Base-by-base conservation (phyloP, 1,139 yeast genomes). In the Arxiozyma heterogenica region DNA sequence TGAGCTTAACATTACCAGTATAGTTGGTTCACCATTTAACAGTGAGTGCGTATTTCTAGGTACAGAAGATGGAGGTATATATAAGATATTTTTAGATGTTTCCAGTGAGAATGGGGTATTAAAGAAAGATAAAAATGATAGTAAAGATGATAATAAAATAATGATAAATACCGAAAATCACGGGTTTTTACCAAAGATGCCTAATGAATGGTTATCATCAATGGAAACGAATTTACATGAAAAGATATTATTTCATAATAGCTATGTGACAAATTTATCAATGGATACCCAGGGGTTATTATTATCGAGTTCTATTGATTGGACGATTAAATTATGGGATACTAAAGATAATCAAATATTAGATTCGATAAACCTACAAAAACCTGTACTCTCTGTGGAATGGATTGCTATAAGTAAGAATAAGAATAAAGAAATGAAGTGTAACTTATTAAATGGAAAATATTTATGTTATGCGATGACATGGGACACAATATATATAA, bases 51-150 rank as follows among this genome's bases (percentile, higher is more conserved):
- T 64, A 5, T 64, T 60, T 44, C 41, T 61, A 15, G 67, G 67
- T n/a, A 55, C 62, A 17, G 65, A 60, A 47, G 66, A 64, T 43
- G 67, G 68, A 21, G 66, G 63, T 5, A 63, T 65, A 12, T 65
- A 62, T 55, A 62, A 60, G 50, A 34, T 64, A 12, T 41, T 51
- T 2, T 43, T 61, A 17, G 52, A 54, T 12, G 53, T 53, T n/a
- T 41, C 54, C 2, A 53, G 49, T 2, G 47, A 53, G 8, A 15
- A 12, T 15, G n/a, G 15, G 4, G n/a, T 34, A 15, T 34, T 34
- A 34, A 15, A 34, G n/a, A 9, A 12, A 12, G 41, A 50, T 12
- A 49, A 49, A 6, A 22, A 18, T n/a, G 23, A 34, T 4, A 12
- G 27, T 3, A 34, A 22, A 4, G 30, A 27, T 27, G 11, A 27